phyloP scores from a whole-genome alignment of 768 basidiomycete genomes.

The Mycena galericulata region DNA sequence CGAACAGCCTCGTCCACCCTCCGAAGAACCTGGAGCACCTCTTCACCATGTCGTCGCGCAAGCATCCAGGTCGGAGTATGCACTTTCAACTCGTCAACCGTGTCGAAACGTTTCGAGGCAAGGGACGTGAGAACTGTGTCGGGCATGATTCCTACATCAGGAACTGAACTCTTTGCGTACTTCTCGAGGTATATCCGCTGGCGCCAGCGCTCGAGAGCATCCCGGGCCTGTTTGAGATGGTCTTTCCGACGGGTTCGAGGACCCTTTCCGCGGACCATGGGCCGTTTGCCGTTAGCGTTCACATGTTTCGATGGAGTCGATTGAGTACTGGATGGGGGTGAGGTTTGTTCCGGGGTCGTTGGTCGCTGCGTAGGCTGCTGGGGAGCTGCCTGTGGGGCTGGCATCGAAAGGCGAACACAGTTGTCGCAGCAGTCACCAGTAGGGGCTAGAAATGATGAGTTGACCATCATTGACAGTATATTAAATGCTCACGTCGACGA shows the following conservation, averaged over 20 bases:
- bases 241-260: neutral
- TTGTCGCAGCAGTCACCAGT: too few relatives aligned
- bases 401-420: too few relatives aligned
- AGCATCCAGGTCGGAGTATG: neutral
- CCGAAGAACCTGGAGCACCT: neutral
- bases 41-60: neutral
- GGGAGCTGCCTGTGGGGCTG: too few relatives aligned
- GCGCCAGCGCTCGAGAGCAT: neutral
- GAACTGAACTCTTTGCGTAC: neutral
- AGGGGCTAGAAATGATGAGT: too few relatives aligned
- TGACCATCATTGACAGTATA: too few relatives aligned
- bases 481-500: constrained; percentile 35
- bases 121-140: neutral
- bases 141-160: neutral
- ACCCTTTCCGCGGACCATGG: too few relatives aligned
- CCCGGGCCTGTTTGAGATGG: neutral
- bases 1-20: too few relatives aligned
- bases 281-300: neutral
- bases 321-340: neutral
- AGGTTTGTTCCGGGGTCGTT: too few relatives aligned
- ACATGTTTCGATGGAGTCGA: neutral
- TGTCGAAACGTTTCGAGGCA: neutral
- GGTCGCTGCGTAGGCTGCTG: too few relatives aligned
- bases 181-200: neutral
- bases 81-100: neutral